A percentile compares a stretch with the other conserved stretches of the same genome.
Conservation (phyloP, 1,284 basidiomycete genomes). For the Cystobasidium pallidum region DNA sequence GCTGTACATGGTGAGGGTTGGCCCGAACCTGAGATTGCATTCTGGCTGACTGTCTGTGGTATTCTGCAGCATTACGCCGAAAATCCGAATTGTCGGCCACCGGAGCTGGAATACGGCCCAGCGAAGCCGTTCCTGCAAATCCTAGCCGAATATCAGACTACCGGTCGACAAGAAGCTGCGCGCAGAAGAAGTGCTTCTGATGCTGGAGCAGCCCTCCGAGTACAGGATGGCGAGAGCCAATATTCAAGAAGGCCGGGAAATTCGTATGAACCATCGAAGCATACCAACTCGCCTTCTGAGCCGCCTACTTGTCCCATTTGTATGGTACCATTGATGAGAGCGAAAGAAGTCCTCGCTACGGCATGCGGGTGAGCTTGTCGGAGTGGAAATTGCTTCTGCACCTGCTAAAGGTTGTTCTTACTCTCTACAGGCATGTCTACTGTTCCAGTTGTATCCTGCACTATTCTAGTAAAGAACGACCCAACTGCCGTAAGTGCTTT, state of each 20-base stretch:
- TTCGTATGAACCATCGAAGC: neutral
- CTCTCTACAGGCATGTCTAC: slow-evolving; percentile 40
- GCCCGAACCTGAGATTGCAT: neutral
- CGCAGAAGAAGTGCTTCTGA: neutral
- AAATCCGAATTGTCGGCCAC: slow-evolving; percentile 14
- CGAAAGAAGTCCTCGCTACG: slow-evolving; percentile 28
- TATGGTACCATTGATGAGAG: slow-evolving; percentile 16
- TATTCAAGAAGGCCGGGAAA: neutral
- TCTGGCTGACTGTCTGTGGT: neutral
- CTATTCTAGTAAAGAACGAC: slow-evolving; percentile 12
- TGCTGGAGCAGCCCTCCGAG: neutral
- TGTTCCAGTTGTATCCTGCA: slow-evolving; percentile 38
- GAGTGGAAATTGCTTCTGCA: neutral
- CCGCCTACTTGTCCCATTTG: slow-evolving; percentile 41
- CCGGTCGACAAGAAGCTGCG: slow-evolving; percentile 13
- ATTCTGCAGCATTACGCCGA: slow-evolving; percentile 30
- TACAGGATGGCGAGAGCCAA: neutral
- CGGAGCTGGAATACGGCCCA: slow-evolving; percentile 27
- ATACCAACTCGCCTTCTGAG: neutral
- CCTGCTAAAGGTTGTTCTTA: neutral
- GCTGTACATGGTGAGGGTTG: slow-evolving; percentile 27
- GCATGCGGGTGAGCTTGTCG: slow-evolving; percentile 34
- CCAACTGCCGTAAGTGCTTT: slow-evolving; percentile 30
- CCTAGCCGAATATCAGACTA: slow-evolving; percentile 32
- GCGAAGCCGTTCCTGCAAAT: slow-evolving; percentile 30